phyloP scores from a whole-genome alignment of 192 early-diverging fungal genomes.

The Linnemannia hyalina region DNA sequence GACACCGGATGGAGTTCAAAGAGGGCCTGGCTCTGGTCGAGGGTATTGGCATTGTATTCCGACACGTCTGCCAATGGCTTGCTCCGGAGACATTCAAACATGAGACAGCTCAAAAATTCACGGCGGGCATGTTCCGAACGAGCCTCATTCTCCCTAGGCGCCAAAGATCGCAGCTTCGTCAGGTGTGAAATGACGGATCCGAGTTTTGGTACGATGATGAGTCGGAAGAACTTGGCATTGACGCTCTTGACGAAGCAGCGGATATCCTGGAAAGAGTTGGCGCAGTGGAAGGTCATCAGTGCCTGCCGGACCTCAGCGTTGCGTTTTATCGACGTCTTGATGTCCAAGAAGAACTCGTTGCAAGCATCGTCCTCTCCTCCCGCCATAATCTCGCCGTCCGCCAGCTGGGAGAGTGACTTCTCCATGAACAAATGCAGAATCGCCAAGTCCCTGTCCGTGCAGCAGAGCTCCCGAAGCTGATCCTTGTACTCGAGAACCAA shows the following conservation, averaged over 20 bases:
- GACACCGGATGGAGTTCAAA: slow-evolving; percentile 41
- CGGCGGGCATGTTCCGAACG: slow-evolving; percentile 8
- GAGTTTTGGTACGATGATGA: slow-evolving; percentile 63
- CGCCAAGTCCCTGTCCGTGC: slow-evolving; percentile 57
- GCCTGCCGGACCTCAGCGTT: slow-evolving; percentile 39
- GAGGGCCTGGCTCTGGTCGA: slow-evolving; percentile 30
- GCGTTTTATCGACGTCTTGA: slow-evolving; percentile 49
- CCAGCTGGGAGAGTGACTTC: slow-evolving; percentile 57
- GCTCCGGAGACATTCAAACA: slow-evolving; percentile 68
- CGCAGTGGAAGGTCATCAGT: slow-evolving; percentile 54
- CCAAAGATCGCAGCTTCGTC: slow-evolving; percentile 51
- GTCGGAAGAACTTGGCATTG: slow-evolving; percentile 60
- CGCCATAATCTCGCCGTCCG: slow-evolving; percentile 61
- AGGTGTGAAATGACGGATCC: slow-evolving; percentile 58
- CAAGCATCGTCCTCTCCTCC: slow-evolving; percentile 49
- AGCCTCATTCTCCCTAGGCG: slow-evolving; percentile 19
- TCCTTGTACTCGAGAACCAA: slow-evolving; percentile 41
- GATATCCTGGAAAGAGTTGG: slow-evolving; percentile 58
- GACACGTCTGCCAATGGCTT: slow-evolving; percentile 45
- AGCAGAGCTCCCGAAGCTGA: slow-evolving; percentile 41
- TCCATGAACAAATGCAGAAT: slow-evolving; percentile 69
- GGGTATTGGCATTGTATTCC: slow-evolving; percentile 33
- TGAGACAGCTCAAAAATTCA: slow-evolving; percentile 50
- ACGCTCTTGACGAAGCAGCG: slow-evolving; percentile 70
- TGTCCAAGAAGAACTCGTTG: slow-evolving; percentile 56